Percentiles rank a stretch among this genome's conserved stretches.
Conservation (phyloP, 2,329 filamentous ascomycete species). For the Dryadomyces sulphureus region DNA sequence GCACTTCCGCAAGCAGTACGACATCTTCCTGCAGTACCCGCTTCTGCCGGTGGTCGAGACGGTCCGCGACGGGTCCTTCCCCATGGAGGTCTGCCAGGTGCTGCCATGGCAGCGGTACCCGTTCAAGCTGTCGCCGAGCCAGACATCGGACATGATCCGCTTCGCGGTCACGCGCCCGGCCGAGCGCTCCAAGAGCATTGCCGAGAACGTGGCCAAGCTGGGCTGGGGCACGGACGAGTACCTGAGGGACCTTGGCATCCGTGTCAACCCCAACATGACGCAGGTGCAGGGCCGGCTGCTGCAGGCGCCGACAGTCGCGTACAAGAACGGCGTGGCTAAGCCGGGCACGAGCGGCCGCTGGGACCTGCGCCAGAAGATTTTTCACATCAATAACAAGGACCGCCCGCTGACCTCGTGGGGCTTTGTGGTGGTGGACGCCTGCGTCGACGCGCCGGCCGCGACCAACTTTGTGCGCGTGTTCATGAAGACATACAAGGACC, state of each 20-base stretch:
- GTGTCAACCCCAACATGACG: slow-evolving; percentile 50
- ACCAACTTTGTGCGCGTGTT: slow-evolving; percentile 39
- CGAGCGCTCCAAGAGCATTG: slow-evolving; percentile 53
- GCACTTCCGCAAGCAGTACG: slow-evolving; percentile 43
- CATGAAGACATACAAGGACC: slow-evolving; percentile 28
- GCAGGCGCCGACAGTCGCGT: slow-evolving; percentile 55
- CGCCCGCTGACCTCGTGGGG: slow-evolving; percentile 57
- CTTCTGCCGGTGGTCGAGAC: slow-evolving; percentile 44
- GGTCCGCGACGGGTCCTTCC: slow-evolving; percentile 37
- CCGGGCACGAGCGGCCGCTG: slow-evolving; percentile 62
- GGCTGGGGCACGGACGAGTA: slow-evolving; percentile 56
- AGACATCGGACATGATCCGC: slow-evolving; percentile 83
- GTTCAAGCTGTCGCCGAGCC: slow-evolving; percentile 42
- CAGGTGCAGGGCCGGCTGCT: slow-evolving; percentile 57
- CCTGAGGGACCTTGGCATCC: slow-evolving; percentile 58
- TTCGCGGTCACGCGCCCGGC: slow-evolving; percentile 70
- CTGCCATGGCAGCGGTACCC: slow-evolving; percentile 43
- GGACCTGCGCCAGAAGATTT: slow-evolving; percentile 74
- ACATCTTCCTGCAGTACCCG: slow-evolving; percentile 28
- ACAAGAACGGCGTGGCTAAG: slow-evolving; percentile 39
- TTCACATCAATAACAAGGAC: slow-evolving; percentile 46
- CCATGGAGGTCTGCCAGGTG: slow-evolving; percentile 44
- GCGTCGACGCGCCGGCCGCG: slow-evolving; percentile 37
- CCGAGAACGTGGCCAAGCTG: slow-evolving; percentile 50
- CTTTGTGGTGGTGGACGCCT: slow-evolving; percentile 49